phyloP scores from a whole-genome alignment of 495 filamentous ascomycete species.

The Penicillium canescens region DNA sequence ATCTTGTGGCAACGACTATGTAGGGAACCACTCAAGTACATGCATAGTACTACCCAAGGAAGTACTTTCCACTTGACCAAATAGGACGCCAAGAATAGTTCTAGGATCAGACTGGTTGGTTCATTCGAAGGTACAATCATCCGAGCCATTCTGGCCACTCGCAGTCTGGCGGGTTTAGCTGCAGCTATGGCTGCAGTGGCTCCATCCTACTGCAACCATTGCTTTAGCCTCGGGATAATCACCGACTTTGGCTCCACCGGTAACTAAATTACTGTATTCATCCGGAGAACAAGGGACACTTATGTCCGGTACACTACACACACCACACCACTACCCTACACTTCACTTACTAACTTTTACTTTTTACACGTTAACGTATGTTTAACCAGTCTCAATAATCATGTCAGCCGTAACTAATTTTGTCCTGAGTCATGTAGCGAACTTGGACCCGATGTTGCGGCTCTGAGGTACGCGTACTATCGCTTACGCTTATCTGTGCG shows the following conservation, averaged over 20 bases:
- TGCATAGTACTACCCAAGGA: conserved; percentile 14
- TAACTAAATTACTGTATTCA: neutral
- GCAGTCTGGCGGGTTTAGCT: conserved; percentile 13
- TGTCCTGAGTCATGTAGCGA: too few species aligned
- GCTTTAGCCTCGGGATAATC: conserved; percentile 22
- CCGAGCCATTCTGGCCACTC: conserved; percentile 7
- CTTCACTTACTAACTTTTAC: too few species aligned
- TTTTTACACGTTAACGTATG: too few species aligned
- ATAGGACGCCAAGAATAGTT: too few species aligned
- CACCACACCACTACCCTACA: too few species aligned
- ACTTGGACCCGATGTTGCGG: too few species aligned
- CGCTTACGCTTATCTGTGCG: too few species aligned
- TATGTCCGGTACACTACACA: too few species aligned
- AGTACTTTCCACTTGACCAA: neutral
- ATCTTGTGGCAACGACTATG: conserved; percentile 30
- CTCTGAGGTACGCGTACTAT: too few species aligned
- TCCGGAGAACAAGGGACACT: neutral
- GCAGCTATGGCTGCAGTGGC: conserved; percentile 20
- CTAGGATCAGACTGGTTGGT: too few species aligned
- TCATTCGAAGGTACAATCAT: neutral
- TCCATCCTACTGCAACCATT: conserved; percentile 21
- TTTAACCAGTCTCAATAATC: too few species aligned
- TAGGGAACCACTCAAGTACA: conserved; percentile 10
- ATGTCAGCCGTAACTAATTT: too few species aligned
- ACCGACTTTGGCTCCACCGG: conserved; percentile 22